Percentiles rank a stretch among this genome's conserved stretches.
Conservation (phyloP, 2,329 filamentous ascomycete genomes). For the Aspergillus sp. region DNA sequence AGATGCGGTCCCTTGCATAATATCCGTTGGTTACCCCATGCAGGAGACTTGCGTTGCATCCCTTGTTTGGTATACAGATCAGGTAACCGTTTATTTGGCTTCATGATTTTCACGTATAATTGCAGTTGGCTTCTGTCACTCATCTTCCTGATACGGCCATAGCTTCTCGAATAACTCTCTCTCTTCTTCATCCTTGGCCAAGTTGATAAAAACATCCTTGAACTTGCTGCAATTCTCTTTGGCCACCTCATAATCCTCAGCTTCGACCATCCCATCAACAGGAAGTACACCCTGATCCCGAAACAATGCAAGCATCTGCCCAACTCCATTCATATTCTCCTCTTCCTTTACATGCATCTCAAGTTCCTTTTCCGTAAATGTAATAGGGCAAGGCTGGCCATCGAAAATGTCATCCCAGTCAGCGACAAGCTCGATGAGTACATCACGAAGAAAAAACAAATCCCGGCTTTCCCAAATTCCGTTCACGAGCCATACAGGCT, state of each 20-base stretch:
- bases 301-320: slow-evolving; percentile 20
- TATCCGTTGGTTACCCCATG: too few relatives aligned
- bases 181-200: slow-evolving; percentile 18
- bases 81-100: too few relatives aligned
- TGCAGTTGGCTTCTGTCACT: not conserved
- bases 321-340: slow-evolving; percentile 24
- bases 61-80: too few relatives aligned
- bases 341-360: slow-evolving; percentile 22
- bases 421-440: slow-evolving; percentile 17
- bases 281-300: slow-evolving; percentile 18
- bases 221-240: slow-evolving; percentile 13
- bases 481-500: slow-evolving; percentile 27
- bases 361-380: slow-evolving; percentile 16
- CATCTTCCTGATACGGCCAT: slow-evolving; percentile 20
- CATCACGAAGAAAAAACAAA: slow-evolving; percentile 28
- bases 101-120: too few relatives aligned
- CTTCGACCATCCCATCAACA: slow-evolving; percentile 23
- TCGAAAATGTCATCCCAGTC: slow-evolving; percentile 17
- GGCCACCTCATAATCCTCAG: not conserved
- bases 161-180: slow-evolving; percentile 17
- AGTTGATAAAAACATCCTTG: slow-evolving; percentile 17
- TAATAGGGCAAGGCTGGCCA: slow-evolving; percentile 15
- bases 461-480: slow-evolving; percentile 27
- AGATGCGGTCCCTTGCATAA: too few relatives aligned
- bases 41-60: too few relatives aligned